Evolutionary conservation across 768 basidiomycete genomes (phyloP).

Genomic region (Multifurca ochricompacta): DNA sequence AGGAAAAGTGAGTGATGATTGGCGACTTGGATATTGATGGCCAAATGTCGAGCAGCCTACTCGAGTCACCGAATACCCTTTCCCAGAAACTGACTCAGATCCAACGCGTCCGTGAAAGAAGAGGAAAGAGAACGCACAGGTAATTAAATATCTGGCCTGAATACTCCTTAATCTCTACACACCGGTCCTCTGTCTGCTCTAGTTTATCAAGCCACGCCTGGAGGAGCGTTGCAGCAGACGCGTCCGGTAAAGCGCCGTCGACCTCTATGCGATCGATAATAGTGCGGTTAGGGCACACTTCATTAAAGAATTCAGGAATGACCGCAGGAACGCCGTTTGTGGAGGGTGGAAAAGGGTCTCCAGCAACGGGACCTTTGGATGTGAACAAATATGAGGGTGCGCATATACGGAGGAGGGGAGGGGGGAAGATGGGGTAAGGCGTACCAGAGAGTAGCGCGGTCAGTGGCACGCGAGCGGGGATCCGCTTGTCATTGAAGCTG

Average conservation of each 20-base stretch:
- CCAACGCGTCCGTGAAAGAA: background rate
- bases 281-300: constrained; percentile 34
- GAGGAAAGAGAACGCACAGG: constrained; percentile 26
- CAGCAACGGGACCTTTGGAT: constrained; percentile 35
- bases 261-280: constrained; percentile 28
- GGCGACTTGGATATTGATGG: constrained; percentile 29
- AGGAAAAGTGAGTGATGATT: constrained; percentile 30
- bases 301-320: constrained; percentile 31
- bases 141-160: constrained; percentile 30
- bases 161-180: constrained; percentile 34
- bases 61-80: constrained; percentile 31
- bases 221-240: constrained; percentile 28
- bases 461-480: constrained; percentile 48
- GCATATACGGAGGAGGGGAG: background rate
- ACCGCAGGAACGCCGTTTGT: constrained; percentile 32
- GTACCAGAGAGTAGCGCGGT: constrained; percentile 45
- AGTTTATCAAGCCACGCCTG: constrained; percentile 35
- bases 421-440: background rate
- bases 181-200: constrained; percentile 31
- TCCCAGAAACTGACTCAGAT: background rate
- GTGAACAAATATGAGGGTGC: background rate
- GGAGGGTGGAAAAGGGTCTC: constrained; percentile 31
- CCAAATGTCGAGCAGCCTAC: constrained; percentile 32
- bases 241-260: constrained; percentile 24
- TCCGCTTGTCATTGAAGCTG: constrained; percentile 40